Conservation (phyloP, 2,329 filamentous ascomycete genomes). For the Fragosphaeria purpurea region DNA sequence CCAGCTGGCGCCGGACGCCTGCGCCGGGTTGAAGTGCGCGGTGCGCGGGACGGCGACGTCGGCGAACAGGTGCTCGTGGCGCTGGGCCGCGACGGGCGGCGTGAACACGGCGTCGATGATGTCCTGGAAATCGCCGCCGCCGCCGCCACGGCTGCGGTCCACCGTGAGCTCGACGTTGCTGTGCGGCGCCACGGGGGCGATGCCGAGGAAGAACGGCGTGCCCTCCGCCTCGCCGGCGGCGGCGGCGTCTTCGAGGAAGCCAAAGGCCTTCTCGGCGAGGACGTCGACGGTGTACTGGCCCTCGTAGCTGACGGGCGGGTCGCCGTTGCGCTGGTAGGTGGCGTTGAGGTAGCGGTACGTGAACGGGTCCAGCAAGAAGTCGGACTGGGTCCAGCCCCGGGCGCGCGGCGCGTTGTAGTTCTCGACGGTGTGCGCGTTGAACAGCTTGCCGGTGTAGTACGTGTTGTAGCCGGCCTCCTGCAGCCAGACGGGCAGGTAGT, state of each 20-base stretch:
- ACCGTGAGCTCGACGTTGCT: slow-evolving; percentile 33
- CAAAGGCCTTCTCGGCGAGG: slow-evolving; percentile 46
- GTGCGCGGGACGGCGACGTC: slow-evolving; percentile 50
- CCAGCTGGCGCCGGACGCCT: slow-evolving; percentile 37
- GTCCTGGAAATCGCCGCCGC: slow-evolving; percentile 13
- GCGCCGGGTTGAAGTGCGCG: slow-evolving; percentile 55
- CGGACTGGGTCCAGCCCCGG: slow-evolving; percentile 48
- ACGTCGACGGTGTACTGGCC: slow-evolving; percentile 48
- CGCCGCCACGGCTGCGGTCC: too few species aligned
- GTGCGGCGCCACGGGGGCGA: slow-evolving; percentile 60
- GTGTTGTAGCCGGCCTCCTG: slow-evolving; percentile 58
- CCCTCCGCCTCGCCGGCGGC: slow-evolving; percentile 30
- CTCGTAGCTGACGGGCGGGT: slow-evolving; percentile 43
- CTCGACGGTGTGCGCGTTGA: slow-evolving; percentile 50
- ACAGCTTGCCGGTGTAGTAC: slow-evolving; percentile 62
- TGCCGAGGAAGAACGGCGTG: slow-evolving; percentile 56
- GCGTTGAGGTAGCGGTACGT: slow-evolving; percentile 56
- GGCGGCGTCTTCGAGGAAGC: slow-evolving; percentile 52
- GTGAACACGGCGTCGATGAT: slow-evolving; percentile 19
- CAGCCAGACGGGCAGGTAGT: slow-evolving; percentile 61
- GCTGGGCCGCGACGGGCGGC: slow-evolving; percentile 46
- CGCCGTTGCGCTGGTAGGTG: slow-evolving; percentile 46
- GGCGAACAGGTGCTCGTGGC: slow-evolving; percentile 53
- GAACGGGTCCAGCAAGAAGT: slow-evolving; percentile 49
- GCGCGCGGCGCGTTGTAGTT: slow-evolving; percentile 52